Percentiles rank a stretch among this genome's conserved stretches.
Evolutionary conservation across 371 early-diverging fungal genomes (phyloP).

Genomic region (Mucor ambiguus): DNA sequence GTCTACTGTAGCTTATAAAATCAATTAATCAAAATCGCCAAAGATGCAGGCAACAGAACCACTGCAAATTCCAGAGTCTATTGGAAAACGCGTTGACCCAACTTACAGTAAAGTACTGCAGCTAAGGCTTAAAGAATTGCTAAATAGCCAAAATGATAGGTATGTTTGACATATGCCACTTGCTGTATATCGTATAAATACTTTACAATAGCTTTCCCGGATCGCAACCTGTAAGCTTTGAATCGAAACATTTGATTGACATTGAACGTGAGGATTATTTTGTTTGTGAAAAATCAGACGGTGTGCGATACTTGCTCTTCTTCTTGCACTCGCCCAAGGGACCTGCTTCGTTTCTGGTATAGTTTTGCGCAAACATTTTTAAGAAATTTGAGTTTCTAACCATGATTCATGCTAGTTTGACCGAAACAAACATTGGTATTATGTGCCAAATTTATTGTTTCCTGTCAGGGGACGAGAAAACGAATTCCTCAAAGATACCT

Average conservation of each 20-base stretch:
- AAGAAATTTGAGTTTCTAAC: background rate
- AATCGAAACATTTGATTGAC: slow-evolving; percentile 60
- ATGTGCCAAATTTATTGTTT: slow-evolving; percentile 66
- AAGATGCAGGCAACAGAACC: slow-evolving; percentile 14
- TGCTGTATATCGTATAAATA: background rate
- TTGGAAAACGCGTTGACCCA: slow-evolving; percentile 57
- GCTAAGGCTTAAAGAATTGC: slow-evolving; percentile 42
- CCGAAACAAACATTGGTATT: slow-evolving; percentile 66
- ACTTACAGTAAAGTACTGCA: slow-evolving; percentile 47
- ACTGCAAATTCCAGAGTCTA: slow-evolving; percentile 34
- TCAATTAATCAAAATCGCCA: background rate
- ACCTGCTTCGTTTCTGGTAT: slow-evolving; percentile 67
- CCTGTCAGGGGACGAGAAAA: slow-evolving; percentile 54
- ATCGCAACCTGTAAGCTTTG: slow-evolving; percentile 85
- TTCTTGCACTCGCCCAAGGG: slow-evolving; percentile 59
- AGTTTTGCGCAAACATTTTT: background rate
- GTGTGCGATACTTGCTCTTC: slow-evolving; percentile 77
- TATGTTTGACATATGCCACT: slow-evolving; percentile 13
- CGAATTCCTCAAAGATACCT: slow-evolving; percentile 69
- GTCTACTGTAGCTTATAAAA: background rate
- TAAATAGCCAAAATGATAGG: slow-evolving; percentile 45
- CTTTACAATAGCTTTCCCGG: slow-evolving; percentile 77
- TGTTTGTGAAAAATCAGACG: slow-evolving; percentile 92
- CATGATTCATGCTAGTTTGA: slow-evolving; percentile 58
- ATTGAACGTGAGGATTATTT: slow-evolving; percentile 83